A percentile compares a stretch with the other conserved stretches of the same genome.
Conservation (phyloP, 208 protist species). For the Blechomonas ayalai region DNA sequence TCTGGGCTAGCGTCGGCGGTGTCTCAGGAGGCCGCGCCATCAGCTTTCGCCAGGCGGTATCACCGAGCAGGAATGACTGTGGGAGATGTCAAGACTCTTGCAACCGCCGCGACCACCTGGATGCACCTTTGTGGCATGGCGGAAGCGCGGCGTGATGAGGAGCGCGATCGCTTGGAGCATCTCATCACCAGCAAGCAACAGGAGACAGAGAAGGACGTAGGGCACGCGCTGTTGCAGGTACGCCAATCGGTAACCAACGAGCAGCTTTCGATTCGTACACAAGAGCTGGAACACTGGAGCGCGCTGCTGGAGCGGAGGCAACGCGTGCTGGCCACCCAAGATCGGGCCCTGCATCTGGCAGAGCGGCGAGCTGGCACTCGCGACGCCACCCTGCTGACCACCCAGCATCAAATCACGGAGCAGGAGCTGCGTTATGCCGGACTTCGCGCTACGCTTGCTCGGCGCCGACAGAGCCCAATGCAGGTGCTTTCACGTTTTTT, state of each 20-base stretch:
- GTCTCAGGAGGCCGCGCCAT: constrained; percentile 2
- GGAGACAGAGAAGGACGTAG: constrained; percentile 8
- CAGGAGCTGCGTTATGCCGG: constrained; percentile 22
- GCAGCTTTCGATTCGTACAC: constrained; percentile 13
- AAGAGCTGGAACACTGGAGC: constrained; percentile 24
- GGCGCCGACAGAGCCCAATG: too few species aligned
- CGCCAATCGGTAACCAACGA: constrained; percentile 23
- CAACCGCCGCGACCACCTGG: constrained; percentile 37
- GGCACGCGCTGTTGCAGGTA: constrained; percentile 25
- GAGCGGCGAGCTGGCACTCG: neutral
- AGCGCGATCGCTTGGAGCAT: constrained; percentile 15
- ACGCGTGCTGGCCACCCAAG: constrained; percentile 10
- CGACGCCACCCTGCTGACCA: neutral
- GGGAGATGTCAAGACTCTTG: constrained; percentile 33
- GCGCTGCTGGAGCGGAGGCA: constrained; percentile 19
- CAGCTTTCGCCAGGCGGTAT: neutral
- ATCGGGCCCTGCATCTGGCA: constrained; percentile 11
- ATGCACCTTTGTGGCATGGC: constrained; percentile 9
- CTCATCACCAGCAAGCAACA: constrained; percentile 1
- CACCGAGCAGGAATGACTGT: constrained; percentile 14
- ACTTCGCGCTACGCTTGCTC: constrained; percentile 26
- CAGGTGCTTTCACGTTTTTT: too few species aligned
- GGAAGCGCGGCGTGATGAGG: constrained; percentile 11
- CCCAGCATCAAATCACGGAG: neutral
- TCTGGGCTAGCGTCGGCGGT: constrained; percentile 1